These are phyloP conservation scores for Ceratopteris richardii DNA, from an alignment of 75 land plant species.

Conservation along the genomic window DNA sequence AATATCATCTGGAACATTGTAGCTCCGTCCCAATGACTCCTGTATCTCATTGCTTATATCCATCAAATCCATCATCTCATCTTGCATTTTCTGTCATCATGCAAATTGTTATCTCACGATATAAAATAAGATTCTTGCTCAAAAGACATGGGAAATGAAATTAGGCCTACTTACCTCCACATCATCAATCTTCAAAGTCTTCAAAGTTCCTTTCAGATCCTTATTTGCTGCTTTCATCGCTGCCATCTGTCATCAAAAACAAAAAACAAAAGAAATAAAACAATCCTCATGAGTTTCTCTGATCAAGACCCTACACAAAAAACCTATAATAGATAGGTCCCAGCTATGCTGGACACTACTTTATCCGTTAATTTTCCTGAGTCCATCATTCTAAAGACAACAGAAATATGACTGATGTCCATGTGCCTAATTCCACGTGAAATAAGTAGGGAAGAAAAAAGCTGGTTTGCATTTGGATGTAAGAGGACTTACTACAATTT, in stretches of 20 bases:
- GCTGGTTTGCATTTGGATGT: too few relatives aligned
- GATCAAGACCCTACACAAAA: too few relatives aligned
- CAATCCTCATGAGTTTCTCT: too few relatives aligned
- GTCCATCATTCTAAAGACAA: too few relatives aligned
- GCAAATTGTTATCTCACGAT: not conserved
- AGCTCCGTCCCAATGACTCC: constrained; percentile 95
- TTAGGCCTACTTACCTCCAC: constrained; percentile 56
- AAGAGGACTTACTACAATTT: too few relatives aligned
- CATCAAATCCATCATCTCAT: constrained; percentile 98
- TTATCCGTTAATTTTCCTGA: too few relatives aligned
- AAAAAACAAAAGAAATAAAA: too few relatives aligned
- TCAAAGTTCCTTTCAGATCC: constrained; percentile 97
- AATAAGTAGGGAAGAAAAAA: too few relatives aligned
- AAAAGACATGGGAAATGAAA: not conserved
- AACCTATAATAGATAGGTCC: too few relatives aligned
- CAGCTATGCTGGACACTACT: too few relatives aligned
- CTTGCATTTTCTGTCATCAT: constrained; percentile 79
- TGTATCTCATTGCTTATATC: constrained; percentile 95
- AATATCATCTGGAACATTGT: constrained; percentile 96
- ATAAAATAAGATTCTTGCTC: not conserved
- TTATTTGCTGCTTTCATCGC: constrained; percentile 97
- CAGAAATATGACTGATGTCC: too few relatives aligned
- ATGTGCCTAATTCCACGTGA: too few relatives aligned
- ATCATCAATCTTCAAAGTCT: constrained; percentile 87
- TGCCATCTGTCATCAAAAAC: constrained; percentile 50